Conservation (phyloP, 2,329 filamentous ascomycete species). For the Penicillium fuscoglaucum region DNA sequence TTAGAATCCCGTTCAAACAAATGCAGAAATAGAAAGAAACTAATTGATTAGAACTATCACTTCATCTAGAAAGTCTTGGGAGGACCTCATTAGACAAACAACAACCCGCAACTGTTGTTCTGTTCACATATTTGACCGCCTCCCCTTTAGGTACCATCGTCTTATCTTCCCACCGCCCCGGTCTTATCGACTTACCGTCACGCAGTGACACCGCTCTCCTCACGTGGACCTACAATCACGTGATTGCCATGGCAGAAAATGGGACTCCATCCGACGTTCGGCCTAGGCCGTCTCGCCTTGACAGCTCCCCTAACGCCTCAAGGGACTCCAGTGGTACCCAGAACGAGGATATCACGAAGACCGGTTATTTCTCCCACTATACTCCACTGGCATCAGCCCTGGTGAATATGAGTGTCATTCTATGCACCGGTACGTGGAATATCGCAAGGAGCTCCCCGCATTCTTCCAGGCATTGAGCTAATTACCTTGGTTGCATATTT, state of each 20-base stretch:
- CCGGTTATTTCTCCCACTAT: conserved; percentile 28
- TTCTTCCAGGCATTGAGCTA: conserved; percentile 21
- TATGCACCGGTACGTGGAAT: conserved; percentile 60
- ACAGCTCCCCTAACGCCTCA: background rate
- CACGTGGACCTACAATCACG: background rate
- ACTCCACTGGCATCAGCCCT: conserved; percentile 1
- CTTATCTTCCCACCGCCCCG: background rate
- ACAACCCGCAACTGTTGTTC: background rate
- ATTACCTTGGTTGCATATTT: conserved; percentile 18
- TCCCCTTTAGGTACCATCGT: background rate
- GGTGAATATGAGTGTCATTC: conserved; percentile 62
- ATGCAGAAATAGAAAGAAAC: background rate
- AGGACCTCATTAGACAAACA: background rate
- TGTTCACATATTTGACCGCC: conserved; percentile 1
- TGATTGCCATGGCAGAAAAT: conserved; percentile 1
- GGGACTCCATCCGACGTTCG: conserved; percentile 4
- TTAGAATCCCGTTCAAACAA: accelerated
- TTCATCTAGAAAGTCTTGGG: no score
- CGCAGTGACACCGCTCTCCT: background rate
- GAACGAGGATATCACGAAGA: conserved; percentile 10
- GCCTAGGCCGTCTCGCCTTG: background rate
- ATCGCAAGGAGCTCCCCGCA: conserved; percentile 14
- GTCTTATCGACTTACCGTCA: background rate
- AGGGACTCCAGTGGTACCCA: background rate
- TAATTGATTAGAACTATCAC: accelerated